Evolutionary conservation across 2,329 filamentous ascomycete species (phyloP).

Genomic region (Pseudogymnoascus verrucosus): DNA sequence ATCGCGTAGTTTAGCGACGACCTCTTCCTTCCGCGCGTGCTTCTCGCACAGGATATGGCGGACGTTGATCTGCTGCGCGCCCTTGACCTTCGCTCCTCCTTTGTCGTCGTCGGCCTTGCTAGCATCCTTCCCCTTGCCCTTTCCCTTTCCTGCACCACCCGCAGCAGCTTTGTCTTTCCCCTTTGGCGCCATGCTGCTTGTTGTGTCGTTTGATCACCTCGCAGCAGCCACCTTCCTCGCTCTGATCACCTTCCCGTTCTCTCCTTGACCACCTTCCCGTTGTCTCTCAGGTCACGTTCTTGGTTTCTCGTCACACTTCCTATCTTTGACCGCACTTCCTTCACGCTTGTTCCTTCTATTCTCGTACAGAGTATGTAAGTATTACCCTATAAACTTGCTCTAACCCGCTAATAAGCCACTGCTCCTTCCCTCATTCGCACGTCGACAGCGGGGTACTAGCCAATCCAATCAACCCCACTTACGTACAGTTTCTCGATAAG

Average conservation of each 20-base stretch:
- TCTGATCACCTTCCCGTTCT: background rate
- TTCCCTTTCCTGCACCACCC: slow-evolving; percentile 6
- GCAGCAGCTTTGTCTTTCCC: slow-evolving; percentile 20
- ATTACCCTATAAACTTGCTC: background rate
- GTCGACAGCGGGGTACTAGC: background rate
- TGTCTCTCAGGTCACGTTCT: background rate
- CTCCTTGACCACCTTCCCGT: background rate
- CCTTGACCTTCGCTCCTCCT: slow-evolving; percentile 42
- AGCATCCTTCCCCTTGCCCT: slow-evolving; percentile 27
- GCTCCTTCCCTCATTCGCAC: background rate
- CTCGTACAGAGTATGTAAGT: background rate
- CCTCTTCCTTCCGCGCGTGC: slow-evolving; percentile 69
- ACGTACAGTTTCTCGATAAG: background rate
- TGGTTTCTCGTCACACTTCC: background rate
- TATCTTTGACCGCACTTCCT: background rate
- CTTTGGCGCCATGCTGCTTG: slow-evolving; percentile 23
- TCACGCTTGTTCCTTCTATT: background rate
- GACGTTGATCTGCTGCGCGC: slow-evolving; percentile 63
- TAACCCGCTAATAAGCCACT: background rate
- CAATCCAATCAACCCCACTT: slow-evolving; percentile 2
- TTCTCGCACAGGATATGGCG: slow-evolving; percentile 70
- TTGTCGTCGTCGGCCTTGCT: slow-evolving; percentile 33
- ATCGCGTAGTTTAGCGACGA: slow-evolving; percentile 56
- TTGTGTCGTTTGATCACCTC: background rate
- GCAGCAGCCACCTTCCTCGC: background rate